Evolutionary conservation across 305 asterid genomes (phyloP), one percentile per base, ranked within the genome.

Genomic region (Solanum hybrid): DNA sequence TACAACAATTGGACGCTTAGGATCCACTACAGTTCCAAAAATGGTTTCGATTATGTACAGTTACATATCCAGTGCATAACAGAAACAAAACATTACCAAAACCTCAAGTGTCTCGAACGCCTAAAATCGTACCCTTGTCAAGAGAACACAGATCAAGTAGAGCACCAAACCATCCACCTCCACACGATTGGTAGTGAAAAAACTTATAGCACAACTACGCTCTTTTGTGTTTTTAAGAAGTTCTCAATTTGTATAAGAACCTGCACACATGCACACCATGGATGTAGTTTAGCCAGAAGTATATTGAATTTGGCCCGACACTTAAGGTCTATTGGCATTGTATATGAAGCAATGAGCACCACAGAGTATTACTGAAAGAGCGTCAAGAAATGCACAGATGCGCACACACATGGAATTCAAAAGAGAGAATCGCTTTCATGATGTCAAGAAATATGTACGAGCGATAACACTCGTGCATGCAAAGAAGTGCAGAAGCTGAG

Each of bases 171-270:
- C 75, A 51, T 35, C 17, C n/a, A 14, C 37, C 24, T 40, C 14
- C 84, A 42, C 71, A 4, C 24, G n/a, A 76, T 76, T 73, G 73
- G 15, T 26, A 69, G n/a, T 27, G 24, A 76, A 40, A 36, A 37
- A 40, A 4, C 45, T 88, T 66, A 77, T 22, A 75, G 89, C 60
- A 77, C 86, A 45, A 45, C 60, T 4, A 75, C 12, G 10, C 86
- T 77, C 78, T 88, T 82, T 81, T 84, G 73, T 0, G 92, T 91
- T 93, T 91, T 93, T 95, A 96, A 90, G 91, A 92, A 91, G 87
- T 79, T 89, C 89, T 91, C 94, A 72, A 96, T 92, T 91, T 95
- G 96, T 76, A 88, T 27, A 82, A 97, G 98, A 60, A 92, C 97
- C 98, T 96, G 94, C 69, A 66, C 73, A 92, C 97, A 98, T 96